Percentiles rank a stretch among this genome's conserved stretches.
Evolutionary conservation across 192 early-diverging fungal species (phyloP).

Genomic region (Entrophospora sp.): DNA sequence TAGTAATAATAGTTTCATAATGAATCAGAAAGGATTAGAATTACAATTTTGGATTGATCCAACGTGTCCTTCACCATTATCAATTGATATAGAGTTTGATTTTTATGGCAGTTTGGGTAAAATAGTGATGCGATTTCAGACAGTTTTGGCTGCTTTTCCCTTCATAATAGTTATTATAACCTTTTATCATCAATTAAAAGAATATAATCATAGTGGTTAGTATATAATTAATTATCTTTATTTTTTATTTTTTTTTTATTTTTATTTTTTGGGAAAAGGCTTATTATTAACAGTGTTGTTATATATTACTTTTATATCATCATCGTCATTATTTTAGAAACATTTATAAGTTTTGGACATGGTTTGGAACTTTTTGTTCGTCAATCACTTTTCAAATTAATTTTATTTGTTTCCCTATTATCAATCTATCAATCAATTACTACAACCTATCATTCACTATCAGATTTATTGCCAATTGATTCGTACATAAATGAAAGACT

Average conservation of each 20-base stretch:
- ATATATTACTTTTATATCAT: no score
- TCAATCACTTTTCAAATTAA: conserved; percentile 26
- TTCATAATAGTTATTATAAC: conserved; percentile 55
- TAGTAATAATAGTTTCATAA: no score
- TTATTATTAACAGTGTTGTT: no score
- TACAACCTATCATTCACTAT: conserved; percentile 8
- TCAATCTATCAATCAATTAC: conserved; percentile 31
- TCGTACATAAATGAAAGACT: no score
- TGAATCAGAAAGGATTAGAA: conserved; percentile 31
- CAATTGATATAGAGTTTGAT: conserved; percentile 46
- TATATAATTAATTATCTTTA: background rate
- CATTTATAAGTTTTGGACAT: conserved; percentile 34
- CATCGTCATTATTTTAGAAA: conserved; percentile 23
- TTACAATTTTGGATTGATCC: conserved; percentile 50
- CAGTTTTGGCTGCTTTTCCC: conserved; percentile 56
- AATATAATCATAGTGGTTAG: conserved; percentile 22
- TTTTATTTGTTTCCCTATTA: conserved; percentile 24
- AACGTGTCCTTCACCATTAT: conserved; percentile 31
- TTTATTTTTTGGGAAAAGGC: background rate
- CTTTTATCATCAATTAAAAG: conserved; percentile 35
- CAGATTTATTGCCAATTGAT: background rate
- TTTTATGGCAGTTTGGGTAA: conserved; percentile 63
- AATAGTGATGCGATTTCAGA: conserved; percentile 61
- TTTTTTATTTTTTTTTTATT: background rate
- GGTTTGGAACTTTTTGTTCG: conserved; percentile 27